A percentile compares a stretch with the other conserved stretches of the same genome.
These are phyloP conservation scores for Diaporthe ampelina DNA, from an alignment of 2,329 filamentous ascomycete genomes.

Conservation along the genomic window DNA sequence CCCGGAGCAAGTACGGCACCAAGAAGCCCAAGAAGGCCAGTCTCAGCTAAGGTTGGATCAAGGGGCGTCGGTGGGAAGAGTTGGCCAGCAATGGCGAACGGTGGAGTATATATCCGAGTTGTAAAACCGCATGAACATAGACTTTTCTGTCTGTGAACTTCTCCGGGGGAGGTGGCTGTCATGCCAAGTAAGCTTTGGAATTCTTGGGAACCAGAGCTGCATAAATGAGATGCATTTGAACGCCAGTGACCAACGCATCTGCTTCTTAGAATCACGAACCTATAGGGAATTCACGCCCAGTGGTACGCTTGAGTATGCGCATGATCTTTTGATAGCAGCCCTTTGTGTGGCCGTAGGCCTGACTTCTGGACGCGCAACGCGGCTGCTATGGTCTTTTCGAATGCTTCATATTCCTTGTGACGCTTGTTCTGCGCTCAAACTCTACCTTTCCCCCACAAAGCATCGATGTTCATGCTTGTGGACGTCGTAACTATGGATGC, in stretches of 20 bases:
- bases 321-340: neutral
- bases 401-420: neutral
- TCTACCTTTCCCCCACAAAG: neutral
- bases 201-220: neutral
- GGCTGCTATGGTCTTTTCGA: neutral
- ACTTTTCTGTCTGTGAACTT: too few species aligned
- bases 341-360: neutral
- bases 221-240: neutral
- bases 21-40: slow-evolving; percentile 95
- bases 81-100: neutral
- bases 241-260: neutral
- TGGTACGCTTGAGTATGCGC: neutral
- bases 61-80: neutral
- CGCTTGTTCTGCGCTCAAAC: neutral
- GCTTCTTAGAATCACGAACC: neutral
- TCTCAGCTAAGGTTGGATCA: slow-evolving; percentile 55
- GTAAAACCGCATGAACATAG: slow-evolving; percentile 10
- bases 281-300: neutral
- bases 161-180: neutral
- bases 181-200: too few species aligned
- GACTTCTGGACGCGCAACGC: neutral
- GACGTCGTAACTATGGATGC: slow-evolving; percentile 8
- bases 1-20: slow-evolving; percentile 96
- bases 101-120: neutral
- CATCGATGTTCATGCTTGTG: neutral